phyloP scores from a whole-genome alignment of 2,329 filamentous ascomycete species.

The Chaetomium sp. region DNA sequence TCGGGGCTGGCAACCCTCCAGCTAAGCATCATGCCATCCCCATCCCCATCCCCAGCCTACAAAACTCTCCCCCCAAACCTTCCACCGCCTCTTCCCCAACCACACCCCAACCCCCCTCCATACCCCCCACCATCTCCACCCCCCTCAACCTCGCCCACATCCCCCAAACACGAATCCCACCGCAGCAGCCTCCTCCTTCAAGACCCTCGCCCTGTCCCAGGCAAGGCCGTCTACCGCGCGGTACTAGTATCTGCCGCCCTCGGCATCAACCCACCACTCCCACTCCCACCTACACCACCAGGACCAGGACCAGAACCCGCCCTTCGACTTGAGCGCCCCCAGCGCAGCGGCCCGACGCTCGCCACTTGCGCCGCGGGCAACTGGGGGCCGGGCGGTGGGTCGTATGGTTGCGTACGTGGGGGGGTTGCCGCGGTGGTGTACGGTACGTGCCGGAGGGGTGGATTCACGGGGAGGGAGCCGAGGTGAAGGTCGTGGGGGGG shows the following conservation, averaged over 20 bases:
- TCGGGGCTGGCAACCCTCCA: too few relatives aligned
- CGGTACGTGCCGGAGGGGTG: slow-evolving; percentile 35
- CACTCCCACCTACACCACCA: too few relatives aligned
- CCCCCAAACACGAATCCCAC: slow-evolving; percentile 65
- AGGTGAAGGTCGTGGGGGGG: slow-evolving; percentile 56
- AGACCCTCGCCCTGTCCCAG: slow-evolving; percentile 57
- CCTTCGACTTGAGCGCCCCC: too few relatives aligned
- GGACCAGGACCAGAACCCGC: too few relatives aligned
- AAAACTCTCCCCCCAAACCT: slow-evolving; percentile 36
- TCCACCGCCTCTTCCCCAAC: slow-evolving; percentile 61
- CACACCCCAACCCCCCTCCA: slow-evolving; percentile 59
- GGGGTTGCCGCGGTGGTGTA: too few relatives aligned
- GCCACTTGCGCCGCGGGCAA: too few relatives aligned
- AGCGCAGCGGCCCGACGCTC: too few relatives aligned
- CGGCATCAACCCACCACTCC: too few relatives aligned
- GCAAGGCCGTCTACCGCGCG: slow-evolving; percentile 66
- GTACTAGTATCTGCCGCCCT: slow-evolving; percentile 54
- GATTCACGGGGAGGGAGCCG: slow-evolving; percentile 65
- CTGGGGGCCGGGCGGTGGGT: too few relatives aligned
- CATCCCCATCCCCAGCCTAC: not conserved
- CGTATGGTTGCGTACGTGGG: too few relatives aligned
- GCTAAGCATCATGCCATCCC: not conserved
- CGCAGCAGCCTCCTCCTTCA: too few relatives aligned
- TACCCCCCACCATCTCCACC: slow-evolving; percentile 55
- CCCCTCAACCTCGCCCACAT: slow-evolving; percentile 60